Evolutionary conservation across 2,329 filamentous ascomycete genomes (phyloP), one percentile per base, ranked within the genome.

Genomic region (Penicillium sp.): DNA sequence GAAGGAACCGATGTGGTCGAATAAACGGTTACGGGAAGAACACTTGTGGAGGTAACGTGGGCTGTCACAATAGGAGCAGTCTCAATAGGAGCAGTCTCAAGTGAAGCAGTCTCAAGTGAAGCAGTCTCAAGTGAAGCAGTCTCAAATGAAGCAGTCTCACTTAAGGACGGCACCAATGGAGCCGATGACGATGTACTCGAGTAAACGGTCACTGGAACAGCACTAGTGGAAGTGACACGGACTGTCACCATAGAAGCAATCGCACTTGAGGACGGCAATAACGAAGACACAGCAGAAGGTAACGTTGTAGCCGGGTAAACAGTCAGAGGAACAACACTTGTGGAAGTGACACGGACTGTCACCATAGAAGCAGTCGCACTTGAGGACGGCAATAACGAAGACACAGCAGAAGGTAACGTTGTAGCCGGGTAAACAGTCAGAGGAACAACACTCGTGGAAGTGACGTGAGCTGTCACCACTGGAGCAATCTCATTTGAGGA

Each of bases 371-470:
- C 25, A 49, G 5, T 23, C 16, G 41, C 44, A 16, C n/a, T 43
- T 50, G 34, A n/a, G 36, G 27, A 34, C 2, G 15, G 33, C 33
- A 33, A 33, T 13, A 33, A 33, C 11, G 31, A 13, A 33, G 41
- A 13, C 7, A 15, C 16, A 9, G 47, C 16, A 36, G 5, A 16
- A 36, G 34, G 23, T 2, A 31, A 5, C 19, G 46, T 33, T 38
- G 34, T 36, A 16, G 16, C 29, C 7, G 44, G 31, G 15, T 54
- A 50, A 25, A 43, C 44, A 2, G 52, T 54, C 2, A 50, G 7
- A 8, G 33, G 27, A 9, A 50, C 44, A 27, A 54, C 21, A 40
- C 29, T 54, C n/a, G 52, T 54, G 16, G 52, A 48, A 33, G 44
- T 49, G 27, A 50, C 36, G 16, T 34, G 36, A 11, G 29, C 29